Evolutionary conservation across 1,284 basidiomycete genomes (phyloP).

Genomic region (Trichosporon ovoides): DNA sequence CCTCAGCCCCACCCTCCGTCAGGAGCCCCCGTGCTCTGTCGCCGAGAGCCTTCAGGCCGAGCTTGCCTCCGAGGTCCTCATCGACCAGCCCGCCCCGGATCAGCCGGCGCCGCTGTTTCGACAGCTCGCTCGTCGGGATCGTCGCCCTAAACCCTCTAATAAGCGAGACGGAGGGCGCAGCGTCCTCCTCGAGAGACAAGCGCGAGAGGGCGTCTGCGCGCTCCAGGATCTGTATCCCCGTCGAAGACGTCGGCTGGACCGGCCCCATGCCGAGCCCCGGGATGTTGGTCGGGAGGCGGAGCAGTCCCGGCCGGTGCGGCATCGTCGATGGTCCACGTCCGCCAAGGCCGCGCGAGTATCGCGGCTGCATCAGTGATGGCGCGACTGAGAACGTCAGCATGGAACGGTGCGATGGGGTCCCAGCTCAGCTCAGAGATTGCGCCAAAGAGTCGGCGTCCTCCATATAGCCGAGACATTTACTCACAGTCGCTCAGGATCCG

Average conservation of each 20-base stretch:
- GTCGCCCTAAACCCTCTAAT: slow-evolving; percentile 85
- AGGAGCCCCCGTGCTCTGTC: slow-evolving; percentile 70
- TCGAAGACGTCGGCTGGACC: slow-evolving; percentile 60
- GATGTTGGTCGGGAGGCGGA: slow-evolving; percentile 60
- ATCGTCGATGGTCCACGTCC: neutral
- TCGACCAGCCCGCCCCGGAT: slow-evolving; percentile 55
- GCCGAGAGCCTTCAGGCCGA: slow-evolving; percentile 73
- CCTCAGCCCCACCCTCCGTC: slow-evolving; percentile 49
- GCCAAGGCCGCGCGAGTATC: slow-evolving; percentile 6
- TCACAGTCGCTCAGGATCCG: slow-evolving; percentile 46
- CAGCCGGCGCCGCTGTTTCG: slow-evolving; percentile 67
- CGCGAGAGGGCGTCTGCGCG: slow-evolving; percentile 70
- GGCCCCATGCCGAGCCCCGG: slow-evolving; percentile 51
- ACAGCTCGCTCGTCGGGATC: slow-evolving; percentile 74
- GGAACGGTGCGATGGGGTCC: neutral
- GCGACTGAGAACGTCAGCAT: slow-evolving; percentile 58
- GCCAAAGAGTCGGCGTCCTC: neutral
- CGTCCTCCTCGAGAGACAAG: slow-evolving; percentile 58
- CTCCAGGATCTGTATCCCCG: slow-evolving; percentile 76
- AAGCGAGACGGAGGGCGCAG: slow-evolving; percentile 59
- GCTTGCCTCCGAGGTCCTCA: slow-evolving; percentile 63
- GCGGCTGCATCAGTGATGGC: slow-evolving; percentile 80
- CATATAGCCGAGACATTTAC: slow-evolving; percentile 18
- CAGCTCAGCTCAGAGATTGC: neutral
- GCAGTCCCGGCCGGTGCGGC: slow-evolving; percentile 21